A percentile compares a stretch with the other conserved stretches of the same genome.
phyloP scores from a whole-genome alignment of 2,329 filamentous ascomycete genomes.

The Spiromastix sp. region DNA sequence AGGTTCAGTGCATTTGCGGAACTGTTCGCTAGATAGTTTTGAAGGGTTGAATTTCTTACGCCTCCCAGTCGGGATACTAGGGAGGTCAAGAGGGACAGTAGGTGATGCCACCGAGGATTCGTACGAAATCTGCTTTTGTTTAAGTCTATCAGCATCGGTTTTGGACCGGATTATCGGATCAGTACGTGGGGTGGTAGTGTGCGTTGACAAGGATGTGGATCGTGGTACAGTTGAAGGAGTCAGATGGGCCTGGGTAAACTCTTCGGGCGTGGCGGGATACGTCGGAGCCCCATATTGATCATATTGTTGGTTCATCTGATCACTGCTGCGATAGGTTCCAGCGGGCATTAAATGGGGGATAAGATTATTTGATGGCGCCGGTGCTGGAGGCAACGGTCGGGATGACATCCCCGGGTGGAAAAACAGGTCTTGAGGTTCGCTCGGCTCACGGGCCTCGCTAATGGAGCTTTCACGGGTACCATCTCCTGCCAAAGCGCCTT shows the following conservation, averaged over 20 bases:
- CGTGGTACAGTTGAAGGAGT: constrained; percentile 47
- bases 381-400: constrained; percentile 52
- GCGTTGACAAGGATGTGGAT: constrained; percentile 73
- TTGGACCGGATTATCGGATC: constrained; percentile 81
- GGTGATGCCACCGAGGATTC: constrained; percentile 19
- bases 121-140: constrained; percentile 35
- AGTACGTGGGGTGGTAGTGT: constrained; percentile 68
- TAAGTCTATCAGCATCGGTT: constrained; percentile 71
- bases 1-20: constrained; percentile 74
- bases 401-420: constrained; percentile 72
- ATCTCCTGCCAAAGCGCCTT: constrained; percentile 51
- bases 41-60: constrained; percentile 76
- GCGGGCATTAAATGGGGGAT: constrained; percentile 41
- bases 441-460: constrained; percentile 56
- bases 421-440: constrained; percentile 81
- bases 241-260: constrained; percentile 38
- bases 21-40: constrained; percentile 71
- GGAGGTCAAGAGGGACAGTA: constrained; percentile 64
- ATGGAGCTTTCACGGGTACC: constrained; percentile 33
- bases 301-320: constrained; percentile 30
- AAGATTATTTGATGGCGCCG: constrained; percentile 40
- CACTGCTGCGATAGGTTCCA: constrained; percentile 48
- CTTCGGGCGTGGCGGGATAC: constrained; percentile 38
- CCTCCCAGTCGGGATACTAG: constrained; percentile 67
- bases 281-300: constrained; percentile 28